phyloP scores from a whole-genome alignment of 345 rosid genomes.

The Excoecaria cochinchinensis region DNA sequence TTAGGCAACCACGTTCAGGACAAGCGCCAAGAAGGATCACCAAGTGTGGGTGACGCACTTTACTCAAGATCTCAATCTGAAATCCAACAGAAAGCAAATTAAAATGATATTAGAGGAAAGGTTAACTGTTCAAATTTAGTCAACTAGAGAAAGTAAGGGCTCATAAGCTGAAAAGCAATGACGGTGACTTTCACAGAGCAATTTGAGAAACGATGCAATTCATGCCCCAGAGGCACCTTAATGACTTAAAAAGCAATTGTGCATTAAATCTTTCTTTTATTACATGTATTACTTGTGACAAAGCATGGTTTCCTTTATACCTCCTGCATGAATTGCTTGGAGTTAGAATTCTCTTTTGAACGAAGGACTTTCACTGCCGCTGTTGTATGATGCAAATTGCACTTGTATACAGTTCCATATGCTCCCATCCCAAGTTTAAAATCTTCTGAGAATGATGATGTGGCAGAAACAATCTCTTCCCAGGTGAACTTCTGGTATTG shows the following conservation, averaged over 20 bases:
- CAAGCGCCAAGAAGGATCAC: constrained; percentile 94
- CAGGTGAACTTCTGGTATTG: constrained; percentile 60
- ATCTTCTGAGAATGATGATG: constrained; percentile 75
- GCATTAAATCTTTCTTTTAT: not conserved
- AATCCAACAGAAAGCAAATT: constrained; percentile 16
- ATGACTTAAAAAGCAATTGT: not conserved
- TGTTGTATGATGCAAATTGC: constrained; percentile 63
- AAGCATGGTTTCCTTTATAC: constrained; percentile 29
- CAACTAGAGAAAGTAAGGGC: not conserved
- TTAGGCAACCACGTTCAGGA: constrained; percentile 62
- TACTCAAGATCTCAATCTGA: constrained; percentile 83
- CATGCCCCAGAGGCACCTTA: not conserved
- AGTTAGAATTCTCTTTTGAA: constrained; percentile 48
- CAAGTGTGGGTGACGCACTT: constrained; percentile 81
- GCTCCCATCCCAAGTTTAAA: constrained; percentile 76
- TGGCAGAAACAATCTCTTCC: constrained; percentile 81
- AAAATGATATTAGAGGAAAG: not conserved
- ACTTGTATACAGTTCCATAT: constrained; percentile 74
- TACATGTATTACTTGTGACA: not conserved
- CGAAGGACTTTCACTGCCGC: constrained; percentile 89
- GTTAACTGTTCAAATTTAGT: too few relatives aligned
- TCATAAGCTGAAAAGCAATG: not conserved
- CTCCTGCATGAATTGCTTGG: constrained; percentile 79
- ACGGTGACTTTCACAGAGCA: not conserved
- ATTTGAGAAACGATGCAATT: not conserved